Conservation (phyloP, 1,284 basidiomycete genomes). For the Austroboletus niveus region DNA sequence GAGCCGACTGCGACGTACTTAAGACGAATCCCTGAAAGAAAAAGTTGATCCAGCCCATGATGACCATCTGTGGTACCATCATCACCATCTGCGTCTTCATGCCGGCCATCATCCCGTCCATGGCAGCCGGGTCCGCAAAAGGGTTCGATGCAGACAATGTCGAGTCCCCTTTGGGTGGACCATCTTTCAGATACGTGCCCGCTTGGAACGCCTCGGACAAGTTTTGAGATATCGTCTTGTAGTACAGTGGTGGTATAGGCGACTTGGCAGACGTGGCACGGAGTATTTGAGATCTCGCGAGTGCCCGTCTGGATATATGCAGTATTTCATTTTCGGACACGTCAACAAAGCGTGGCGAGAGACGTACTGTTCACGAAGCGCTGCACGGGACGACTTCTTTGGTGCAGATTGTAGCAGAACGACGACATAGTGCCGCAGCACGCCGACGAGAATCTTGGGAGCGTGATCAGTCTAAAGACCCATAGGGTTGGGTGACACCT, state of each 20-base stretch:
- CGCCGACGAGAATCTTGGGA: conserved; percentile 84
- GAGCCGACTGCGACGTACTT: conserved; percentile 58
- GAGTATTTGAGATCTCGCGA: conserved; percentile 81
- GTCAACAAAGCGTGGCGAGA: conserved; percentile 1
- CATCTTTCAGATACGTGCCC: conserved; percentile 85
- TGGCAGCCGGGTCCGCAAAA: conserved; percentile 83
- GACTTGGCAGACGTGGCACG: conserved; percentile 78
- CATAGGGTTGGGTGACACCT: conserved; percentile 25
- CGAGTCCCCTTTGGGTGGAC: conserved; percentile 65
- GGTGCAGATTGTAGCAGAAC: conserved; percentile 82
- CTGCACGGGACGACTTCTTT: conserved; percentile 75
- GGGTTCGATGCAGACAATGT: conserved; percentile 63
- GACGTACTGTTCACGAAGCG: conserved; percentile 91
- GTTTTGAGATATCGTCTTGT: conserved; percentile 72
- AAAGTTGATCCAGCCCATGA: conserved; percentile 99
- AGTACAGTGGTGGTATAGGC: conserved; percentile 73
- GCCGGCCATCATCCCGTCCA: conserved; percentile 99
- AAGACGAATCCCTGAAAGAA: conserved; percentile 99
- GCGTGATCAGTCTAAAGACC: neutral
- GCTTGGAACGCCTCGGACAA: conserved; percentile 70
- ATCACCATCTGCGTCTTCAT: conserved; percentile 99
- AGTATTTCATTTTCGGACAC: neutral
- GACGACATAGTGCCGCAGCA: conserved; percentile 93
- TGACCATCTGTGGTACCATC: conserved; percentile 97
- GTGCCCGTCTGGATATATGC: conserved; percentile 63